Evolutionary conservation across 75 land plant species (phyloP).

Genomic region (Azolla pinnata): DNA sequence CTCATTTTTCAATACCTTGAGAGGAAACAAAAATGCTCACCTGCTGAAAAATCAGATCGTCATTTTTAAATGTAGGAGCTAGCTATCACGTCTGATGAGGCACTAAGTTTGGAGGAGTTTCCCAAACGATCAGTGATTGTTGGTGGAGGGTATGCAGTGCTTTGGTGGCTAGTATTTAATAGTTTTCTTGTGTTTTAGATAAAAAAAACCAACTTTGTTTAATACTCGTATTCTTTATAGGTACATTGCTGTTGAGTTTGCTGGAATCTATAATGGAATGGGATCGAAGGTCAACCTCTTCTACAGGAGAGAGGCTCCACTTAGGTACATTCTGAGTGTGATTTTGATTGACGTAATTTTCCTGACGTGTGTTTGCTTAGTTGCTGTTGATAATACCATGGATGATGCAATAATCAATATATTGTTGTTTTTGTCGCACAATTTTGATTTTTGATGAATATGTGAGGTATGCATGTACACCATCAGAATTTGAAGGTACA

Average conservation of each 20-base stretch:
- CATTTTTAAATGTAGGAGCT: constrained; percentile 50
- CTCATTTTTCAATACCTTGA: neutral
- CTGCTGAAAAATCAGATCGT: neutral
- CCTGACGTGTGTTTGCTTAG: too few relatives aligned
- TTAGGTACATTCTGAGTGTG: constrained; percentile 36
- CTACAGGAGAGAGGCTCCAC: constrained; percentile 71
- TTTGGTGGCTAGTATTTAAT: too few relatives aligned
- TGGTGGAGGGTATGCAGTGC: constrained; percentile 93
- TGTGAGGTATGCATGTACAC: too few relatives aligned
- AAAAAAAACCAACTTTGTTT: neutral
- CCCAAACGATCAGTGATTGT: constrained; percentile 73
- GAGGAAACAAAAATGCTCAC: too few relatives aligned
- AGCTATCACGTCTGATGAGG: constrained; percentile 92
- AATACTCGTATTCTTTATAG: constrained; percentile 17
- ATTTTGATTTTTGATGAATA: too few relatives aligned
- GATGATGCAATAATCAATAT: too few relatives aligned
- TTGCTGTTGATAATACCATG: too few relatives aligned
- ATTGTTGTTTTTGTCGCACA: too few relatives aligned
- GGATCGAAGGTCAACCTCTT: constrained; percentile 68
- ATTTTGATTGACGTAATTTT: too few relatives aligned
- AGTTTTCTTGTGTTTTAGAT: too few relatives aligned
- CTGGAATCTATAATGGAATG: constrained; percentile 87
- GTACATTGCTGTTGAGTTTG: constrained; percentile 96
- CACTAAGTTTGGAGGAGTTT: constrained; percentile 75
- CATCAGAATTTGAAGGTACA: too few relatives aligned